Percentiles rank a stretch among this genome's conserved stretches.
Evolutionary conservation across 495 filamentous ascomycete species (phyloP).

Genomic region (Terfezia boudieri): DNA sequence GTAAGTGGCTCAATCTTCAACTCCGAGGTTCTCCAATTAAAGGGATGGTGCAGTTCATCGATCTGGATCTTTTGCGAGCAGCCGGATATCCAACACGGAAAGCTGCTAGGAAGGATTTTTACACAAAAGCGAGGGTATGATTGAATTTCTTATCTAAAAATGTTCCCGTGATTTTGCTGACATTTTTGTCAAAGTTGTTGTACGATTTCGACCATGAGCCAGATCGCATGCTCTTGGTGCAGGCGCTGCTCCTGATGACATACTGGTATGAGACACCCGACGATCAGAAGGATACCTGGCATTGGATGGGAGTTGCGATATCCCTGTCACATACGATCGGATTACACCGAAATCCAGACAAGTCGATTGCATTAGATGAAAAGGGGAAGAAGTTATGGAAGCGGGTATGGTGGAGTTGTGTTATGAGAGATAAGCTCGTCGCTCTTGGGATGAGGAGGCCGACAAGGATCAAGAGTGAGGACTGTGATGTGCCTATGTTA

Average conservation of each 20-base stretch:
- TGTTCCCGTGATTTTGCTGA: neutral
- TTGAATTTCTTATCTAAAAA: neutral
- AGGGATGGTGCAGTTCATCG: constrained; percentile 31
- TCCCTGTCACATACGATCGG: constrained; percentile 69
- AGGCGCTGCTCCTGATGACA: constrained; percentile 64
- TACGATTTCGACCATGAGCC: constrained; percentile 78
- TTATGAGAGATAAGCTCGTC: constrained; percentile 72
- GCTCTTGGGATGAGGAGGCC: constrained; percentile 77
- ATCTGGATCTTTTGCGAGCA: constrained; percentile 40
- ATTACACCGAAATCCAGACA: constrained; percentile 52
- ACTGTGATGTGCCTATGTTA: constrained; percentile 78
- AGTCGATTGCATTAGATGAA: constrained; percentile 24
- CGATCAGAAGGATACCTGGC: constrained; percentile 77
- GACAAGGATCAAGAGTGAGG: constrained; percentile 69
- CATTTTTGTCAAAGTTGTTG: constrained; percentile 25
- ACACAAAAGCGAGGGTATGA: constrained; percentile 53
- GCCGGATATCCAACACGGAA: constrained; percentile 50
- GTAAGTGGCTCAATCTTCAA: constrained; percentile 4
- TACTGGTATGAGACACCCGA: constrained; percentile 84
- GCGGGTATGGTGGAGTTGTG: constrained; percentile 85
- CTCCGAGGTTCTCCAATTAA: neutral
- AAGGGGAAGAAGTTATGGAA: constrained; percentile 72
- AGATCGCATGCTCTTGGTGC: constrained; percentile 61
- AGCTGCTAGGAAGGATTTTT: constrained; percentile 55
- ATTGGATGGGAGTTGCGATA: constrained; percentile 77